These are phyloP conservation scores for Fusarium sp. DNA, from an alignment of 2,329 filamentous ascomycete genomes.

Conservation along the genomic window DNA sequence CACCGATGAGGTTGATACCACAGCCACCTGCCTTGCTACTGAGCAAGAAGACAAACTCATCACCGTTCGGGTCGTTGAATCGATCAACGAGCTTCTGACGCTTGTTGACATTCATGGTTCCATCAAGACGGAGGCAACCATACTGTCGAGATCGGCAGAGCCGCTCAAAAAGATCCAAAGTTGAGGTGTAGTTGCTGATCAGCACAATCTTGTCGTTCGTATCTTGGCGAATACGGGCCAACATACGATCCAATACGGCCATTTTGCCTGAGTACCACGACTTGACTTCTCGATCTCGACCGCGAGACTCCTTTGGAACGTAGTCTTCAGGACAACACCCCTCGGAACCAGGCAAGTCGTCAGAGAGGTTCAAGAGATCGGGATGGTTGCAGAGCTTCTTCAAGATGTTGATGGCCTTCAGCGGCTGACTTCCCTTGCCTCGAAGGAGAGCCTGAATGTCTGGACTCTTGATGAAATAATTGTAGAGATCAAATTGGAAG, in stretches of 20 bases:
- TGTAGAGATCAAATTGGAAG: conserved; percentile 94
- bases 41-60: conserved; percentile 94
- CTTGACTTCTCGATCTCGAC: conserved; percentile 91
- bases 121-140: conserved; percentile 89
- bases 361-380: conserved; percentile 85
- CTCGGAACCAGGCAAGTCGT: conserved; percentile 90
- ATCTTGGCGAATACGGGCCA: conserved; percentile 92
- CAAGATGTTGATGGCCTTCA: conserved; percentile 95
- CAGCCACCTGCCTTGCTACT: conserved; percentile 97
- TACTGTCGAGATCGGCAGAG: conserved; percentile 89
- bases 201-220: conserved; percentile 99
- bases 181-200: conserved; percentile 98
- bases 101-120: conserved; percentile 98
- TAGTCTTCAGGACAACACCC: conserved; percentile 86
- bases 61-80: conserved; percentile 93
- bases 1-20: conserved; percentile 94
- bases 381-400: conserved; percentile 99
- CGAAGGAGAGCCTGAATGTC: conserved; percentile 92
- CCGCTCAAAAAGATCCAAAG: conserved; percentile 92
- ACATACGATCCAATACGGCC: conserved; percentile 97
- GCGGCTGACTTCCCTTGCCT: conserved; percentile 93
- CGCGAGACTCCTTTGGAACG: conserved; percentile 86
- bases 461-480: conserved; percentile 95
- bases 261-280: conserved; percentile 98
- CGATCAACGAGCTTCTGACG: conserved; percentile 96